Percentiles rank a stretch among this genome's conserved stretches.
These are phyloP conservation scores for Penicillium roqueforti DNA, from an alignment of 495 filamentous ascomycete species.

Conservation along the genomic window DNA sequence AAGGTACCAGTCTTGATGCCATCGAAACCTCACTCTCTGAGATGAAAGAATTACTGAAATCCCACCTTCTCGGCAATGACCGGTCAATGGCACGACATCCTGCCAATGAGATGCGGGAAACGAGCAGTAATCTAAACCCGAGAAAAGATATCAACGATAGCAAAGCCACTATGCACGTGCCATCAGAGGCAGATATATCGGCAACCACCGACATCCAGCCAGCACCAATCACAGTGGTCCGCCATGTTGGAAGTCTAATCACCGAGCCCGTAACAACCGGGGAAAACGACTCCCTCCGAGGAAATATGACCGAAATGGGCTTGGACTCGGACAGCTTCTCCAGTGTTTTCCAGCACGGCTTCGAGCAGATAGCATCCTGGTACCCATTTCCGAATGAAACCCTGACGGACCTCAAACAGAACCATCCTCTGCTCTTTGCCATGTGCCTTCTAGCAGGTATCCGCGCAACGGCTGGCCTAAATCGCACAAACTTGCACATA, in stretches of 20 bases:
- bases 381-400: constrained; percentile 7
- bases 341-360: constrained; percentile 4
- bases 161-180: background rate
- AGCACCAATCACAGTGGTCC: constrained; percentile 8
- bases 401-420: constrained; percentile 2
- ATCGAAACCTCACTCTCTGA: constrained; percentile 1
- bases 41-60: constrained; percentile 5
- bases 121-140: background rate
- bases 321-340: constrained; percentile 5
- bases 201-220: constrained; percentile 3
- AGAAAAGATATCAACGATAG: background rate
- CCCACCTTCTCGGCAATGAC: background rate
- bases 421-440: constrained; percentile 6
- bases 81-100: background rate
- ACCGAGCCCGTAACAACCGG: constrained; percentile 5
- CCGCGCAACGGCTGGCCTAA: constrained; percentile 5
- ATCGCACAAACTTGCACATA: background rate
- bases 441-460: constrained; percentile 8
- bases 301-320: constrained; percentile 7
- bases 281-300: constrained; percentile 2
- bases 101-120: background rate
- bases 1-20: background rate
- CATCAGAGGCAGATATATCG: background rate
- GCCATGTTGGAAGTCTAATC: constrained; percentile 8
- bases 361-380: constrained; percentile 9